Conservation (phyloP, 1,284 basidiomycete species). For the Austroboletus niveus region DNA sequence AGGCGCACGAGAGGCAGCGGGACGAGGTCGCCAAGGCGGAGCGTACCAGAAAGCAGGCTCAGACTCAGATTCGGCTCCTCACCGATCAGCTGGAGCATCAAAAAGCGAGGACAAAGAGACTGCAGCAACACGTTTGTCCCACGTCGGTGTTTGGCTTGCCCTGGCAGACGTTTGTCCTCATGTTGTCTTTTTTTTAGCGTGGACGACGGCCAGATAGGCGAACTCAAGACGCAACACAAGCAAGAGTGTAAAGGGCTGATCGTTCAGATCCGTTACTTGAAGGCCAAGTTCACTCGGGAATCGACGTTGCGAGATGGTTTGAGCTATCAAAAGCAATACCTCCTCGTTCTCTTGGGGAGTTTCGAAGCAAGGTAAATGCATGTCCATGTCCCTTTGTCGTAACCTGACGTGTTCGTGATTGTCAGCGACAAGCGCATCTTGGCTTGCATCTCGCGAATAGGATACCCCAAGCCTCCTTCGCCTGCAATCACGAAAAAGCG, state of each 20-base stretch:
- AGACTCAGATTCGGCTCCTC: slow-evolving; percentile 62
- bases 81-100: slow-evolving; percentile 67
- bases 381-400: background rate
- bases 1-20: slow-evolving; percentile 50
- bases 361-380: slow-evolving; percentile 68
- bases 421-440: slow-evolving; percentile 80
- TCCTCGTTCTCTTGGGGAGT: slow-evolving; percentile 58
- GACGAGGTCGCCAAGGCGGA: slow-evolving; percentile 54
- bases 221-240: slow-evolving; percentile 68
- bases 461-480: slow-evolving; percentile 44
- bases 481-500: slow-evolving; percentile 37
- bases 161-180: background rate
- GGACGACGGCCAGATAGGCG: slow-evolving; percentile 50
- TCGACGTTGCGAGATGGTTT: slow-evolving; percentile 78
- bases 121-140: slow-evolving; percentile 56
- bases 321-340: slow-evolving; percentile 84
- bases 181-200: slow-evolving; percentile 29
- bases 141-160: slow-evolving; percentile 40
- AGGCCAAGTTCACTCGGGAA: slow-evolving; percentile 89
- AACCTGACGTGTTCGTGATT: slow-evolving; percentile 7
- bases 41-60: slow-evolving; percentile 60
- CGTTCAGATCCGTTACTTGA: slow-evolving; percentile 88
- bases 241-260: slow-evolving; percentile 86
- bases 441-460: slow-evolving; percentile 75
- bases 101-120: slow-evolving; percentile 44